Base-by-base conservation (phyloP, 202 grass and related monocot species). In the Cymbopogon flexuosus region DNA sequence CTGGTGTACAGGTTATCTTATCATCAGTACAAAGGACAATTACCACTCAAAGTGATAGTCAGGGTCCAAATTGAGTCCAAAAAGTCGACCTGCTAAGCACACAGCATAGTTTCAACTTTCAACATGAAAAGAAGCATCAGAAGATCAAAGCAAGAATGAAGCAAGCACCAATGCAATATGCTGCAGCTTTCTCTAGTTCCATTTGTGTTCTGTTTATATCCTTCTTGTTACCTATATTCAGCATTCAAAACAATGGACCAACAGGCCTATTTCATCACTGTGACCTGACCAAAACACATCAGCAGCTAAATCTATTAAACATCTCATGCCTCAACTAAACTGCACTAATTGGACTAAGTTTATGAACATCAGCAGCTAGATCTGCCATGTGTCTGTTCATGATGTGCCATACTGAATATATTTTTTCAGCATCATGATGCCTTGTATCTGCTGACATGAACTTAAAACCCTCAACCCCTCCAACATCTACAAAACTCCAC, bases 401-500 rank as follows among this genome's bases (percentile, higher is more conserved):
- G 87, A 70, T 78, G 37, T 80, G 66, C 78, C 84, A 94, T 59
- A 87, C 81, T 49, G 83, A 66, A 89, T 85, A 91, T 79, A 94
- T 89, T 42, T 79, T 67, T 23, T 89, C 84, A 77, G 84, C 77
- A 30, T 91, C 81, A 47, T 5, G 70, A 83, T 89, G 87, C 62
- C 89, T 87, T 65, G 89, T 80, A 83, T 94, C 92, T 1, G 84
- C 92, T 19, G 83, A 81, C 40, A 82, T 49, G 34, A 91, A 89
- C 68, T 79, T 87, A 85, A 87, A 94, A 79, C 82, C 70, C 30
- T 91, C 89, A 40, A 87, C 68, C 60, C 84, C 89, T 80, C 81
- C 76, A 34, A 78, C 82, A 75, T 91, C 92, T 34, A 91, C 87
- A 74, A 87, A 94, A 49, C 92, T 94, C 92, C 92, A 94, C 16